Percentiles rank a stretch among this genome's conserved stretches.
Evolutionary conservation across 805 yeast species (phyloP).

Genomic region (Ogataea methylovora): DNA sequence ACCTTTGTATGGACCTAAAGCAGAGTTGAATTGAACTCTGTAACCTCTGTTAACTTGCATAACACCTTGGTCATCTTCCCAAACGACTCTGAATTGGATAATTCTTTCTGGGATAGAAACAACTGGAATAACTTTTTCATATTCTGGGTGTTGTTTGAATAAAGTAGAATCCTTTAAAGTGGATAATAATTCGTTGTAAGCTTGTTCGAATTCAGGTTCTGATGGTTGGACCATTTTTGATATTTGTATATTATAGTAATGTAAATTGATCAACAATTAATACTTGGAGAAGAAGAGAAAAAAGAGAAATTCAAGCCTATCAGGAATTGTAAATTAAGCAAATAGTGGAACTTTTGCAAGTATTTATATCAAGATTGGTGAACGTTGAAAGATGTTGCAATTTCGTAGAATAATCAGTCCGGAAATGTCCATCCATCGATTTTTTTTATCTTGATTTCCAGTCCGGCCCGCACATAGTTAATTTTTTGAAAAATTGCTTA

Average conservation of each 20-base stretch:
- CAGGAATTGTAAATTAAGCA: too few species aligned
- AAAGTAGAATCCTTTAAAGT: conserved; percentile 89
- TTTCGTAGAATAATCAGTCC: too few species aligned
- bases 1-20: conserved; percentile 98
- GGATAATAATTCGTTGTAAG: conserved; percentile 84
- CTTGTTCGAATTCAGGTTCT: conserved; percentile 99
- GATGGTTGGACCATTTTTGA: conserved; percentile 64
- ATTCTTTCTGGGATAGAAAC: conserved; percentile 94
- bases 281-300: conserved; percentile 1
- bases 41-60: conserved; percentile 93
- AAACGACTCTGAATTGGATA: conserved; percentile 92
- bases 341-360: too few species aligned
- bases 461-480: too few species aligned
- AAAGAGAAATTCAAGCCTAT: too few species aligned
- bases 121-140: conserved; percentile 80
- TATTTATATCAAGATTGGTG: too few species aligned
- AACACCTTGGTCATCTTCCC: conserved; percentile 95
- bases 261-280: conserved; percentile 2
- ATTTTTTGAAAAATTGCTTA: too few species aligned
- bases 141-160: conserved; percentile 83
- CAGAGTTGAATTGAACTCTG: conserved; percentile 98
- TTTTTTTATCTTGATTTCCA: too few species aligned
- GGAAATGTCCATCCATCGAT: too few species aligned
- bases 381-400: too few species aligned
- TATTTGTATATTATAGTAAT: conserved; percentile 9